Conservation (phyloP, 352 stramenopile genomes). For the Phytophthora cryptogea region DNA sequence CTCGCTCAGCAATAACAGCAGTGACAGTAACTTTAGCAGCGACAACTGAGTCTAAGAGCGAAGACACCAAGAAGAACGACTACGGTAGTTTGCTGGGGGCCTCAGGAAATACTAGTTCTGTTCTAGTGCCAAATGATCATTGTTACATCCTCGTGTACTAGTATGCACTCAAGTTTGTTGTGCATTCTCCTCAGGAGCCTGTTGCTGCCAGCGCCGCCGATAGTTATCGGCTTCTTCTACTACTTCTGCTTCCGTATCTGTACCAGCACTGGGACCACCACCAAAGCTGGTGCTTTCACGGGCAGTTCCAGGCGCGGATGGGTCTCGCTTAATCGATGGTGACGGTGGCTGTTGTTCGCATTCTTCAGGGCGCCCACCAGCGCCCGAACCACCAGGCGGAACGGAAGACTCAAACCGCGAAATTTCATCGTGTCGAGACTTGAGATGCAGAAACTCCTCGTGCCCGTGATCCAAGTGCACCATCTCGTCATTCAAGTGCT, state of each 20-base stretch:
- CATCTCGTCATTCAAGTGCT: conserved; percentile 84
- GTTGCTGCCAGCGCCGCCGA: conserved; percentile 15
- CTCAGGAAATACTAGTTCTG: conserved; percentile 21
- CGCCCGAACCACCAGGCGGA: conserved; percentile 25
- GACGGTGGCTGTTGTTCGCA: conserved; percentile 78
- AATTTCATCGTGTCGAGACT: conserved; percentile 83
- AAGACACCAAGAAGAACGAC: neutral
- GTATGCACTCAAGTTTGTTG: conserved; percentile 8
- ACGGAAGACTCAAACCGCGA: conserved; percentile 84
- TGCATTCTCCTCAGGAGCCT: conserved; percentile 10
- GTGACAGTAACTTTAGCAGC: conserved; percentile 49
- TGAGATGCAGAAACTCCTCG: conserved; percentile 86
- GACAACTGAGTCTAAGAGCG: conserved; percentile 24
- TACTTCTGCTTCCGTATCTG: conserved; percentile 4
- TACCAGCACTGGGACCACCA: conserved; percentile 2
- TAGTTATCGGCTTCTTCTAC: conserved; percentile 9
- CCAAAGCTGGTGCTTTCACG: conserved; percentile 8
- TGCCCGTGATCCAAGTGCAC: conserved; percentile 79
- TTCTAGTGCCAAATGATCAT: conserved; percentile 6
- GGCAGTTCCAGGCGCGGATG: conserved; percentile 27
- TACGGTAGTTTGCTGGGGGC: conserved; percentile 17
- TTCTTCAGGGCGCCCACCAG: conserved; percentile 52
- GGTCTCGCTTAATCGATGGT: conserved; percentile 79
- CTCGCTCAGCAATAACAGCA: conserved; percentile 63
- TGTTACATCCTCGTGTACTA: conserved; percentile 4